Evolutionary conservation across 2,329 filamentous ascomycete species (phyloP).

Genomic region (Pestalotiopsis sp.): DNA sequence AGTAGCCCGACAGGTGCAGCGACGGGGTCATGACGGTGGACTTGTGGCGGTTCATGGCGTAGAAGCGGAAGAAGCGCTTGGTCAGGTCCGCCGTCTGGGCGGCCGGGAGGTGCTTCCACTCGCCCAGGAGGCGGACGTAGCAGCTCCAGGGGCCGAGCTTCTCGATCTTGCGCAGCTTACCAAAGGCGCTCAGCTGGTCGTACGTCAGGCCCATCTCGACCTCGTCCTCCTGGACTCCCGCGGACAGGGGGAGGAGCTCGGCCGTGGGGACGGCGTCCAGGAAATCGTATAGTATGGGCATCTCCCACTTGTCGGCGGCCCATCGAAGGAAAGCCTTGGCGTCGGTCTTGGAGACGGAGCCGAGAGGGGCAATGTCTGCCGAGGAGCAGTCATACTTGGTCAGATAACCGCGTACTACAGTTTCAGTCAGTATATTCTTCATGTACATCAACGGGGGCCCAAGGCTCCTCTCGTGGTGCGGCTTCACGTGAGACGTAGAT

Average conservation of each 20-base stretch:
- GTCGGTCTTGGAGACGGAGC: constrained; percentile 54
- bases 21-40: constrained; percentile 64
- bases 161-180: constrained; percentile 23
- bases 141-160: constrained; percentile 45
- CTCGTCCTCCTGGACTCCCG: constrained; percentile 31
- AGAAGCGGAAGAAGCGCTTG: constrained; percentile 52
- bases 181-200: constrained; percentile 44
- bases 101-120: not conserved
- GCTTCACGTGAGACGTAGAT: no score
- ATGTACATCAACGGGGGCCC: no score
- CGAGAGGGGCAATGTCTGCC: constrained; percentile 64
- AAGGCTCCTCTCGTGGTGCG: no score
- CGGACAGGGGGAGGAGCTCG: constrained; percentile 68
- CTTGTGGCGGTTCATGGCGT: constrained; percentile 67
- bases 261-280: constrained; percentile 64
- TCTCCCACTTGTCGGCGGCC: constrained; percentile 57
- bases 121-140: not conserved
- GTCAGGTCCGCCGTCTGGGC: constrained; percentile 50
- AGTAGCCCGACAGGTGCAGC: constrained; percentile 47
- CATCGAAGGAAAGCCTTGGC: constrained; percentile 74
- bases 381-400: constrained; percentile 45
- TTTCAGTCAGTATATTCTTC: not conserved
- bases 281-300: constrained; percentile 70
- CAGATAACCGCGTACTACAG: not conserved
- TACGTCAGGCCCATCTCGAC: constrained; percentile 57